Base-by-base conservation (phyloP, 495 filamentous ascomycete genomes). In the Hypoxylon subgilvum region DNA sequence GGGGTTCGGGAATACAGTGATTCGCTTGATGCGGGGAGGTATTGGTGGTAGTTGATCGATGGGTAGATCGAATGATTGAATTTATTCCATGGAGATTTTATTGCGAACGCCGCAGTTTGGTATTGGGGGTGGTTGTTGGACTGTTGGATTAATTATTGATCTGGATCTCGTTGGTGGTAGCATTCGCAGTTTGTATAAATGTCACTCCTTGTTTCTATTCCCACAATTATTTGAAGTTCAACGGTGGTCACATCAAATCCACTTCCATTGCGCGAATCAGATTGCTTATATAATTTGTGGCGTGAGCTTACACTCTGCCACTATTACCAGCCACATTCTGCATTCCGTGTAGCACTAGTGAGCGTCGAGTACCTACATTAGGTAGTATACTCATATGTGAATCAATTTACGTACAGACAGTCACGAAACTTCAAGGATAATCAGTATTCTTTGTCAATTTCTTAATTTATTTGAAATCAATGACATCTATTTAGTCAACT, bases 191-290 rank as follows among this genome's bases (percentile, higher is more conserved):
- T 8, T 3, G 3, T 27, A 27, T 27, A 27, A 8, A 4, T 8
- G 23, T 61, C 54, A 54, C 57, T 36, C 41, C n/a, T 12, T 34
- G 28, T 48, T 50, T 42, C 35, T 35, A 50, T 55, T 49, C 50
- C 51, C 44, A 44, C 44, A 54, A 49, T 59, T 30, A 10, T 30
- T 52, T 52, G 19, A 52, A 43, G 18, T 63, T 57, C 52, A 63
- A 63, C 60, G 47, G 60, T 63, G 60, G 60, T 63, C 60, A 63
- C 53, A 57, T 63, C 52, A 16, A 13, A 4, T 34, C n/a, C n/a
- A 35, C 40, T 3, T 4, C 23, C 8, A 27, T 27, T 54, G 35
- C 42, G 31, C 43, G 43, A 54, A 54, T 54, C 57, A 54, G 27
- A 4, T 4, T 6, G 47, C 59, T 52, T 63, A 52, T 3, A 1